These are phyloP conservation scores for Mucor piriformis DNA, from an alignment of 371 early-diverging fungal genomes.

Conservation along the genomic window DNA sequence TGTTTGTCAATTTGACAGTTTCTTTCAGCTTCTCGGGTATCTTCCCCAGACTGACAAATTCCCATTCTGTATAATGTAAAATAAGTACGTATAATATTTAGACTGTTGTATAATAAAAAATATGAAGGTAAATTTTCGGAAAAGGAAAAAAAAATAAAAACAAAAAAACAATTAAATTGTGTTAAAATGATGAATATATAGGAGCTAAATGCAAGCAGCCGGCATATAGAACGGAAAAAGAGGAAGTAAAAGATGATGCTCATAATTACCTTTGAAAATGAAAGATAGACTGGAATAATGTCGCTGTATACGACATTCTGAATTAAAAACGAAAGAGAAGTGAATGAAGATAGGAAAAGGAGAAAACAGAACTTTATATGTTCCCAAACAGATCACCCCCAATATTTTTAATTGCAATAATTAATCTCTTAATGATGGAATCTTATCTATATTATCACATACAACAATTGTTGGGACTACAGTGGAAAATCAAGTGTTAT, in stretches of 20 bases:
- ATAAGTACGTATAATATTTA: not conserved
- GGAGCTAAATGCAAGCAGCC: constrained; percentile 4
- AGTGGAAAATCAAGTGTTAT: too few species aligned
- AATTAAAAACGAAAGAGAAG: too few species aligned
- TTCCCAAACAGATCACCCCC: too few species aligned
- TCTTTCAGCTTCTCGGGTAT: constrained; percentile 46
- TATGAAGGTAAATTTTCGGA: not conserved
- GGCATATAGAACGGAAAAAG: constrained; percentile 5
- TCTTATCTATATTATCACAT: too few species aligned
- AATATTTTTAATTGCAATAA: too few species aligned
- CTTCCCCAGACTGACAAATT: constrained; percentile 61
- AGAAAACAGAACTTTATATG: too few species aligned
- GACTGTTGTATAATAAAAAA: not conserved
- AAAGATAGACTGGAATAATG: constrained; percentile 2
- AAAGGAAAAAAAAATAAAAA: not conserved
- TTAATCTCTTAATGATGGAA: too few species aligned
- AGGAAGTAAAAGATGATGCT: not conserved
- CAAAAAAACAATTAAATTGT: not conserved
- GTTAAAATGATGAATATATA: not conserved
- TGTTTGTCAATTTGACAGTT: constrained; percentile 64
- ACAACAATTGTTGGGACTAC: too few species aligned
- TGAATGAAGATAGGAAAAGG: too few species aligned
- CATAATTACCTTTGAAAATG: not conserved
- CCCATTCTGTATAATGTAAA: constrained; percentile 43
- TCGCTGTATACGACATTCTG: not conserved